Evolutionary conservation across 2,329 filamentous ascomycete species (phyloP).

Genomic region (Ophiostoma sp.): DNA sequence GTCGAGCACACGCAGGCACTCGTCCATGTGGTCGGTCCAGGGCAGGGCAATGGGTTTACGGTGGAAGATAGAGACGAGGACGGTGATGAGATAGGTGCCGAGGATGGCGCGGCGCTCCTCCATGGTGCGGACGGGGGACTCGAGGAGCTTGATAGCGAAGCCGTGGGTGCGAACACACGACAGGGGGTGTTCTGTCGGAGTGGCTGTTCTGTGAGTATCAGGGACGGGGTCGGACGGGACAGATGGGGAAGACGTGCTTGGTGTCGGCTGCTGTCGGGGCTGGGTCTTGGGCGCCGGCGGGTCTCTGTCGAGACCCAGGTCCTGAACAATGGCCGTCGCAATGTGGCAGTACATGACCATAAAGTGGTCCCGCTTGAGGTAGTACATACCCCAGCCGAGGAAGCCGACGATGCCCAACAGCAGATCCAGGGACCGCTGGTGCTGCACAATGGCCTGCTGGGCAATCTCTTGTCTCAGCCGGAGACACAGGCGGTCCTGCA

Average conservation of each 20-base stretch:
- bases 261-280: background rate
- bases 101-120: constrained; percentile 21
- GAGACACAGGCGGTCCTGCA: constrained; percentile 26
- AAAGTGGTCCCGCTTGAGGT: constrained; percentile 18
- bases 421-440: constrained; percentile 46
- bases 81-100: constrained; percentile 17
- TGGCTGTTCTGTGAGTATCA: background rate
- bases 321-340: constrained; percentile 20
- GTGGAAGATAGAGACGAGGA: constrained; percentile 20
- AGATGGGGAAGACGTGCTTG: background rate
- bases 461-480: constrained; percentile 18
- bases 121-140: constrained; percentile 17
- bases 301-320: constrained; percentile 20
- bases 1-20: constrained; percentile 45
- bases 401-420: constrained; percentile 44
- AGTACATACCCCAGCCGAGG: constrained; percentile 23
- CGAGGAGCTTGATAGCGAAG: constrained; percentile 16
- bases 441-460: constrained; percentile 41
- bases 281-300: background rate
- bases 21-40: constrained; percentile 56
- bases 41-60: constrained; percentile 44
- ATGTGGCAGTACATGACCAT: constrained; percentile 25
- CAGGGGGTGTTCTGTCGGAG: background rate
- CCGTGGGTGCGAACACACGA: constrained; percentile 17
- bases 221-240: too few relatives aligned